These are phyloP conservation scores for Zygnema circumcarinatum DNA, from an alignment of 139 green algal species.

Conservation along the genomic window DNA sequence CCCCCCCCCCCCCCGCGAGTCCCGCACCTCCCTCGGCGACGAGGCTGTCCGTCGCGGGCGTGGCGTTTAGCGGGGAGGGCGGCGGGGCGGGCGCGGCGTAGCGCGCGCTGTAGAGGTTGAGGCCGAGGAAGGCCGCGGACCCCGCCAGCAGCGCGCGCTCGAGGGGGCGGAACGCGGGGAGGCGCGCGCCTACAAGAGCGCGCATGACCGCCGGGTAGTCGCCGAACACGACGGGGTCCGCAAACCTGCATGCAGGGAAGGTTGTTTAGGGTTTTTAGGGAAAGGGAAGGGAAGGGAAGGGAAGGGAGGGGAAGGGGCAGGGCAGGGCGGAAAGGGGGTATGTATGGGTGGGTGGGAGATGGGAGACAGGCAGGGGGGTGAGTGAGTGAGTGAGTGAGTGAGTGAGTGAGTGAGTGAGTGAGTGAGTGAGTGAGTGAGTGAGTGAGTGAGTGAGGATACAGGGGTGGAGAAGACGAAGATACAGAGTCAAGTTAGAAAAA, in stretches of 20 bases:
- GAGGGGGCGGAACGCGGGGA: conserved; percentile 62
- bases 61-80: background rate
- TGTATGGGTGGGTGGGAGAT: background rate
- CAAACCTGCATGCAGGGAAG: conserved; percentile 26
- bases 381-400: background rate
- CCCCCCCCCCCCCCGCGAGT: background rate
- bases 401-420: conserved; percentile 13
- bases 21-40: conserved; percentile 17
- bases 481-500: background rate
- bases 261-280: background rate
- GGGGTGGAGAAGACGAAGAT: background rate
- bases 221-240: conserved; percentile 60
- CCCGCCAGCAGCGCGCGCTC: conserved; percentile 54
- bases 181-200: conserved; percentile 57
- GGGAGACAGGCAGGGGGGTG: background rate
- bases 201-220: conserved; percentile 67
- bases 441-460: background rate
- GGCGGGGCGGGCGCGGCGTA: conserved; percentile 11
- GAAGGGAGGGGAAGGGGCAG: background rate
- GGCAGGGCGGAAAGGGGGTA: background rate
- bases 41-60: background rate
- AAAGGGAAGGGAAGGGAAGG: background rate
- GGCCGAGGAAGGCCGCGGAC: conserved; percentile 61
- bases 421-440: background rate
- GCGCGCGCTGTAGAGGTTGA: conserved; percentile 69